Evolutionary conservation across 2,329 filamentous ascomycete species (phyloP).

Genomic region (Xylaria sp.): DNA sequence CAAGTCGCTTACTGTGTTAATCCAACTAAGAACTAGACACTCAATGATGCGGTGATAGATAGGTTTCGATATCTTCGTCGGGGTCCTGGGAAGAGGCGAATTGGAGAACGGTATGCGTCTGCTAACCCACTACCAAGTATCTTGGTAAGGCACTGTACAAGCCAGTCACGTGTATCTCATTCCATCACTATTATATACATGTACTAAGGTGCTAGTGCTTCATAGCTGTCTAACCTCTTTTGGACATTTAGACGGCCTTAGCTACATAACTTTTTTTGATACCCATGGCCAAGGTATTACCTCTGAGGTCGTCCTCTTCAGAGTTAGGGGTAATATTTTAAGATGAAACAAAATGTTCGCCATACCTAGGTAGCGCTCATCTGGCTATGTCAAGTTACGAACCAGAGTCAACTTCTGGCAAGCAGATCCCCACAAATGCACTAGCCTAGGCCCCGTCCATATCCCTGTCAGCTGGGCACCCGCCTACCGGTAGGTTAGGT

Average conservation of each 20-base stretch:
- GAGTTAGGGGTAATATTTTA: neutral
- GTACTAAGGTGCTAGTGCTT: neutral
- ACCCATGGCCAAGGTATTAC: neutral
- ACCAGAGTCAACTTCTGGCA: neutral
- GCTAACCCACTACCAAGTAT: neutral
- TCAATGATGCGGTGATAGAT: constrained; percentile 17
- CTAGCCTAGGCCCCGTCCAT: neutral
- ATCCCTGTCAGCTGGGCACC: neutral
- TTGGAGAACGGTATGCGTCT: constrained; percentile 13
- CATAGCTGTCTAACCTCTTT: constrained; percentile 19
- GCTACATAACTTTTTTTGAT: neutral
- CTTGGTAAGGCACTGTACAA: neutral
- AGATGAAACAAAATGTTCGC: neutral
- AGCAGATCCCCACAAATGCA: neutral
- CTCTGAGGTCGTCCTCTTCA: neutral
- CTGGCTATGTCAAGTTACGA: neutral
- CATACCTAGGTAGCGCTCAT: neutral
- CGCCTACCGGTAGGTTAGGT: neutral
- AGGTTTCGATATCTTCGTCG: constrained; percentile 13
- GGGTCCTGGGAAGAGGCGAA: neutral
- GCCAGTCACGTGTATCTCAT: constrained; percentile 31
- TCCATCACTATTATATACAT: neutral
- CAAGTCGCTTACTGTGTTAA: constrained; percentile 5
- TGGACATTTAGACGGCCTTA: neutral
- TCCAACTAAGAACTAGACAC: neutral